phyloP scores from a whole-genome alignment of 768 basidiomycete genomes.

The Clitopilus passeckerianus region DNA sequence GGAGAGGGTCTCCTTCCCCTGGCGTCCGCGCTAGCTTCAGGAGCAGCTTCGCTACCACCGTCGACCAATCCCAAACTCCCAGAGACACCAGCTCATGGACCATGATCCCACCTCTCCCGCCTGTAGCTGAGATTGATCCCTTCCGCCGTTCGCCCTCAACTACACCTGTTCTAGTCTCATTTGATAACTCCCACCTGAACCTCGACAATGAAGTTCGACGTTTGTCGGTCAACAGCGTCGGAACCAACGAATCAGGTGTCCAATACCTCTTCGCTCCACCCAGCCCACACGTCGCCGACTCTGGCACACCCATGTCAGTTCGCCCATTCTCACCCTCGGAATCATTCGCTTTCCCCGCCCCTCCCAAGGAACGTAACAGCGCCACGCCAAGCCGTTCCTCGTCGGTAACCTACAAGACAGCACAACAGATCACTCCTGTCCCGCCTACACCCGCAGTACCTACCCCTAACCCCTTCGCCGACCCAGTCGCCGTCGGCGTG shows the following conservation, averaged over 20 bases:
- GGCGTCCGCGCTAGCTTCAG: slow-evolving; percentile 23
- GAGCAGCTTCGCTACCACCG: slow-evolving; percentile 65
- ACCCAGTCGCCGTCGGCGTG: slow-evolving; percentile 19
- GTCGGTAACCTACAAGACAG: not conserved
- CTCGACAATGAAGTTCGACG: slow-evolving; percentile 14
- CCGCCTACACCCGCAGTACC: slow-evolving; percentile 11
- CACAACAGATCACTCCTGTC: slow-evolving; percentile 7
- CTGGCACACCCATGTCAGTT: slow-evolving; percentile 50
- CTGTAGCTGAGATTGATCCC: slow-evolving; percentile 10
- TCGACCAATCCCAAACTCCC: slow-evolving; percentile 36
- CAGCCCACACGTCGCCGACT: slow-evolving; percentile 14
- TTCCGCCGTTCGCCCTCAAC: slow-evolving; percentile 7
- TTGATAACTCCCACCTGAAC: slow-evolving; percentile 18
- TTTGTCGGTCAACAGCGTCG: slow-evolving; percentile 36
- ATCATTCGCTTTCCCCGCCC: slow-evolving; percentile 65
- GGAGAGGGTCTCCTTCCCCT: slow-evolving; percentile 8
- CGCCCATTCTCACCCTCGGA: slow-evolving; percentile 66
- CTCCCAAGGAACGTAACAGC: slow-evolving; percentile 32
- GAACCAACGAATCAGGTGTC: slow-evolving; percentile 24
- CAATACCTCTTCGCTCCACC: slow-evolving; percentile 35
- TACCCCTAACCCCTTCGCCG: slow-evolving; percentile 27
- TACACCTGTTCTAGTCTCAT: slow-evolving; percentile 24
- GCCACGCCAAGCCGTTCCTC: slow-evolving; percentile 7
- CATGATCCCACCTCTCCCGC: slow-evolving; percentile 37
- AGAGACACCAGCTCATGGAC: slow-evolving; percentile 14